phyloP scores from a whole-genome alignment of 2,329 filamentous ascomycete species.

The Aspergillus terreus region DNA sequence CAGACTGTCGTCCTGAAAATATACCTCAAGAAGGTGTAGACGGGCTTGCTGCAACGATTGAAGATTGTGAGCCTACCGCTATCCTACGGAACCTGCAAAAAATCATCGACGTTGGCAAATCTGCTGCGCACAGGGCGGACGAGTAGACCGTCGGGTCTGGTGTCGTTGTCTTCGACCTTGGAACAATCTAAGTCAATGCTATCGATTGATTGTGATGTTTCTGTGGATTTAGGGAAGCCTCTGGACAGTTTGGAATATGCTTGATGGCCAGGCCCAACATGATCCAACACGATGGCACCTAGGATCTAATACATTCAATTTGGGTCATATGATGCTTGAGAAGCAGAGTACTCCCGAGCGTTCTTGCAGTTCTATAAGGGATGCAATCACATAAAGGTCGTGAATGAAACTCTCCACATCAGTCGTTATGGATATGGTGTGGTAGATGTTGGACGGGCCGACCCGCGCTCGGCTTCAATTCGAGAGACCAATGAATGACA shows the following conservation, averaged over 20 bases:
- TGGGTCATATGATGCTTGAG: background rate
- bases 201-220: background rate
- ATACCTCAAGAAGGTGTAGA: background rate
- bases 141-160: background rate
- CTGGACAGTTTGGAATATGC: no score
- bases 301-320: no score
- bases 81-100: constrained; percentile 5
- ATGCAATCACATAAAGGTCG: no score
- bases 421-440: background rate
- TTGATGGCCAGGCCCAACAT: no score
- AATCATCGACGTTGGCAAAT: constrained; percentile 3
- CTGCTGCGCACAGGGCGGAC: background rate
- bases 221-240: no score
- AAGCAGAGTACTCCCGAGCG: background rate
- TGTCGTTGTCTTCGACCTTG: background rate
- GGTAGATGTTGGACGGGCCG: constrained; percentile 5
- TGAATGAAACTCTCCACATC: background rate
- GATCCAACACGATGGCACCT: no score
- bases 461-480: constrained; percentile 11
- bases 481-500: constrained; percentile 3
- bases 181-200: no score
- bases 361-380: background rate
- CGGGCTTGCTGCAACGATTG: background rate
- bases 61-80: constrained; percentile 1
- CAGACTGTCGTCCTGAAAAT: background rate